Percentiles rank a stretch among this genome's conserved stretches.
These are phyloP conservation scores for Diaporthe caulivora DNA, from an alignment of 2,329 filamentous ascomycete species.

Conservation along the genomic window DNA sequence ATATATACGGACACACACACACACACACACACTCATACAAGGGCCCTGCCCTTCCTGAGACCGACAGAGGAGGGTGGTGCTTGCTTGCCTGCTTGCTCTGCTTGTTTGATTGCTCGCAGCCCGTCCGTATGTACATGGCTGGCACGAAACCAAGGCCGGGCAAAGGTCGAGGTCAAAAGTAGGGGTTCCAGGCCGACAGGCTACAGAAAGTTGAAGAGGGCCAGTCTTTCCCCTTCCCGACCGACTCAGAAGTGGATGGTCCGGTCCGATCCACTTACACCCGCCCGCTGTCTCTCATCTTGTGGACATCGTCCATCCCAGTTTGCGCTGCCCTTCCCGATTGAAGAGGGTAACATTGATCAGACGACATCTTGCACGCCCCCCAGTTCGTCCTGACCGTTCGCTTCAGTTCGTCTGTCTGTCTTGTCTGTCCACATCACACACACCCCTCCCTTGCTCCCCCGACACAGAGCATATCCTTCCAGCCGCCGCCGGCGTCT, in stretches of 20 bases:
- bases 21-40: neutral
- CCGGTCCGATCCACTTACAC: constrained; percentile 36
- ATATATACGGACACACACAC: no score
- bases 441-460: neutral
- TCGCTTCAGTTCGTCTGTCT: neutral
- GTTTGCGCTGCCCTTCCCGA: constrained; percentile 13
- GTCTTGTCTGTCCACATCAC: neutral
- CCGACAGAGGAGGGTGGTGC: constrained; percentile 19
- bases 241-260: constrained; percentile 33
- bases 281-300: constrained; percentile 34
- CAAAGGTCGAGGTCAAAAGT: neutral
- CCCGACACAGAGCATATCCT: neutral
- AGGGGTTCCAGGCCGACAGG: constrained; percentile 17
- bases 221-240: constrained; percentile 25
- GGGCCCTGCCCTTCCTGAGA: constrained; percentile 27
- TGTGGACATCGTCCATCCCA: constrained; percentile 34
- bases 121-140: no score
- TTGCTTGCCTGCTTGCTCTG: no score
- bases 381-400: constrained; percentile 19
- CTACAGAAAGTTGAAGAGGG: constrained; percentile 9
- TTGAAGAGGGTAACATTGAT: constrained; percentile 25
- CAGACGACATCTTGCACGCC: constrained; percentile 22
- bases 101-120: neutral
- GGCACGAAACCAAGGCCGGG: no score
- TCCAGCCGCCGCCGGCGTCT: constrained; percentile 22